Base-by-base conservation (phyloP, 75 land plant species). In the Cunninghamia lanceolata region DNA sequence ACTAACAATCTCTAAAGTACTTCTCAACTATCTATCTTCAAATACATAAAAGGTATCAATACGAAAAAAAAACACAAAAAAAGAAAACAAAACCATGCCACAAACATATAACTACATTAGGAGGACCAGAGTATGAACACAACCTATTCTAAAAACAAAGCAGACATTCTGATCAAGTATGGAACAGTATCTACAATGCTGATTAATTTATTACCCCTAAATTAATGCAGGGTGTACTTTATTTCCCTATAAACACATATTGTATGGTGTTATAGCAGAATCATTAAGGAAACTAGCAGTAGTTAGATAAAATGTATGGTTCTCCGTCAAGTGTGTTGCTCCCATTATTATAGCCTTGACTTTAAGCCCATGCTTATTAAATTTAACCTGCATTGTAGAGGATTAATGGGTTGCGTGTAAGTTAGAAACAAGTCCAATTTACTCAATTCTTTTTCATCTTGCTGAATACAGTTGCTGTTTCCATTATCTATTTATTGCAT, bases 371-470 rank as follows among this genome's bases (percentile, higher is more conserved):
- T 28, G 13, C 32, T 11, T 45, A 21, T n/a, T 43, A 45, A 80
- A 19, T 80, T 45, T 28, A 80, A 34, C 30, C 25, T 45, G 50
- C 32, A 43, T n/a, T 25, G 50, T 80, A 25, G 40, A 80, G 30
- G 32, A 45, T 42, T 42, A 80, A n/a, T 28, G 50, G 45, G 82
- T 45, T 80, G 30, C 82, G 47, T 80, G 82, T 80, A n/a, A 43
- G 47, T 28, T 80, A 34, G 25, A 43, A 80, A 45, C n/a, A 28
- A 45, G n/a, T 80, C 13, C 32, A 25, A 42, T 45, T 80, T 4
- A 79, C 34, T 32, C 5, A 66, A 28, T 28, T 63, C 19, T 63
- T 63, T 21, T 66, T 59, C 3, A 32, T 73, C 36, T 43, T 43
- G 32, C 0, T 45, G 1, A 11, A n/a, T 45, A 80, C 30, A 10